Base-by-base conservation (phyloP, 148 eudicot genomes). In the Euryodendron excelsum region DNA sequence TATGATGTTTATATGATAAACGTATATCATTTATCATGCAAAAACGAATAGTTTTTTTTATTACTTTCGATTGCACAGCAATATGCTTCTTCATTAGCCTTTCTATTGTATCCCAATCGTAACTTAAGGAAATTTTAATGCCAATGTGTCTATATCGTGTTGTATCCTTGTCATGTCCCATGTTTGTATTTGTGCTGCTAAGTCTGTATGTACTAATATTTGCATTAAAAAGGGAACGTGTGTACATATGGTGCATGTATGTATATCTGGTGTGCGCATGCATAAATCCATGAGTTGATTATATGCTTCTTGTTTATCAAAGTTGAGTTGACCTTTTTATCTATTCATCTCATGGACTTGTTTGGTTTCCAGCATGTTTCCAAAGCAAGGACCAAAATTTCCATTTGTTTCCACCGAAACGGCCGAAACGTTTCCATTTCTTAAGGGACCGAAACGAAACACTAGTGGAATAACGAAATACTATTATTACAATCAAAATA, bases 321-420 rank as follows among this genome's bases (percentile, higher is more conserved):
- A 20, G 21, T 20, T 74, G 47, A 60, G 45, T 25, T 71, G 44
- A 28, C 48, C 31, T 78, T 74, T 20, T 20, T 14, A 30, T 75
- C 73, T 59, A 44, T 25, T 72, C 70, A 25, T 33, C 50, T 50
- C 6, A 59, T 44, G 69, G 61, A 72, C 60, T 72, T 82, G 25
- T 82, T 82, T 31, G 80, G 36, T 75, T 81, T 84, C 63, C 98
- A 96, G 99, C 81, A 96, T 96, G 99, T 96, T 96, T 84, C 99
- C 99, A n/a, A n/a, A n/a, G n/a, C n/a, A n/a, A n/a, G n/a, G n/a
- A n/a, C n/a, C n/a, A n/a, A n/a, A n/a, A n/a, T n/a, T n/a, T n/a
- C n/a, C n/a, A n/a, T n/a, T n/a, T n/a, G n/a, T n/a, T n/a, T n/a
- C n/a, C n/a, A n/a, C n/a, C n/a, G n/a, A n/a, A n/a, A n/a, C n/a